Conservation (phyloP, 495 filamentous ascomycete species). For the Trichoderma parareesei region DNA sequence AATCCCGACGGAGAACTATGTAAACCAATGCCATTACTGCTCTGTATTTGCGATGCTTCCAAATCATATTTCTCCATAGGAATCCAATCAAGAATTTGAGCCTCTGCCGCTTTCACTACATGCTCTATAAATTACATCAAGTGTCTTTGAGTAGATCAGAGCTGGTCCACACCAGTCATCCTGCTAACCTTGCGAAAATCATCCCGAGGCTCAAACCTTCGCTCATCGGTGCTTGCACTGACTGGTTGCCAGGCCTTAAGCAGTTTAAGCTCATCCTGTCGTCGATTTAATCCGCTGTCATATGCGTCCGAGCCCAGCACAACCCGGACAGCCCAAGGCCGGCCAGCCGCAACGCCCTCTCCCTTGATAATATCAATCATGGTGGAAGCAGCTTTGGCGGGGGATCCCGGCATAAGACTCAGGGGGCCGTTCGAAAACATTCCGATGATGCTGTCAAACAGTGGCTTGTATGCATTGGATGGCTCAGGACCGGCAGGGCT, state of each 20-base stretch:
- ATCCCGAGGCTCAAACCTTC: constrained; percentile 13
- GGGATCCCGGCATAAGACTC: constrained; percentile 26
- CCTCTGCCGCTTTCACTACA: too few relatives aligned
- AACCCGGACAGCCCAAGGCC: constrained; percentile 18
- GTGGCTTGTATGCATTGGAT: constrained; percentile 14
- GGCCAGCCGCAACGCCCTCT: constrained; percentile 19
- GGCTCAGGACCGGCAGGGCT: neutral
- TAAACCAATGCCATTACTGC: too few relatives aligned
- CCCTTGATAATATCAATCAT: constrained; percentile 28
- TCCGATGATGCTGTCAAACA: constrained; percentile 13
- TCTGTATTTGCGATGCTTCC: too few relatives aligned
- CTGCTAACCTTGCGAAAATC: constrained; percentile 6
- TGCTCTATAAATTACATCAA: neutral
- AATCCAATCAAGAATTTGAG: too few relatives aligned
- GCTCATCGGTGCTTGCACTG: constrained; percentile 18
- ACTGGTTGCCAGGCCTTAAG: constrained; percentile 18
- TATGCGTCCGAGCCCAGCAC: constrained; percentile 19
- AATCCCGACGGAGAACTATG: too few relatives aligned
- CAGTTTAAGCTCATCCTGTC: constrained; percentile 17
- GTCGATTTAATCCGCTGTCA: constrained; percentile 15
- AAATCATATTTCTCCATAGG: too few relatives aligned
- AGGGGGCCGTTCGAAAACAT: constrained; percentile 18
- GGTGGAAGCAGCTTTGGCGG: constrained; percentile 22
- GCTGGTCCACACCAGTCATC: neutral
- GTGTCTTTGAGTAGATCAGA: neutral